These are phyloP conservation scores for Entonaema liquescens DNA, from an alignment of 495 filamentous ascomycete species.

Conservation along the genomic window DNA sequence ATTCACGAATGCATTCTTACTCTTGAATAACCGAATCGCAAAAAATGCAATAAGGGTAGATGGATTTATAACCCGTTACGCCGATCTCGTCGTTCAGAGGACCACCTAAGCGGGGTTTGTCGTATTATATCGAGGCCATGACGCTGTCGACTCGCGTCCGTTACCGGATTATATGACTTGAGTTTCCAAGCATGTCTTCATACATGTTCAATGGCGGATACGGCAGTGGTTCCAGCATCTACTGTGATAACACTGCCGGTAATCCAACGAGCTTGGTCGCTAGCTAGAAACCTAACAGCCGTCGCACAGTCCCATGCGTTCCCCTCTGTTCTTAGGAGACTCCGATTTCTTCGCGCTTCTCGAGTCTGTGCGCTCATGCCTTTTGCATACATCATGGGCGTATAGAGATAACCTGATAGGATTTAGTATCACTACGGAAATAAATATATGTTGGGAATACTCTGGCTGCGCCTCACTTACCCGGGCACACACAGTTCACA, in stretches of 20 bases:
- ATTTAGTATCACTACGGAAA: slow-evolving; percentile 17
- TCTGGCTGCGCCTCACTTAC: slow-evolving; percentile 33
- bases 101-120: slow-evolving; percentile 6
- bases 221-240: slow-evolving; percentile 57
- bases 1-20: background rate
- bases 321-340: slow-evolving; percentile 63
- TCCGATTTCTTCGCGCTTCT: slow-evolving; percentile 56
- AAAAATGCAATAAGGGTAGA: background rate
- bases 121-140: slow-evolving; percentile 8
- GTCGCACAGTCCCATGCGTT: slow-evolving; percentile 62
- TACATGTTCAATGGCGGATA: slow-evolving; percentile 30
- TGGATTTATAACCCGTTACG: background rate
- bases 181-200: background rate
- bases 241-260: slow-evolving; percentile 59
- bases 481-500: slow-evolving; percentile 69
- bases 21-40: background rate
- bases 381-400: slow-evolving; percentile 65
- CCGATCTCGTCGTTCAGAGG: slow-evolving; percentile 17
- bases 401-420: slow-evolving; percentile 59
- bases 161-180: background rate
- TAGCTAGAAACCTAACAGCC: slow-evolving; percentile 54
- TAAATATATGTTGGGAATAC: background rate
- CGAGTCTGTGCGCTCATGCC: slow-evolving; percentile 62
- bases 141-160: background rate
- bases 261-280: slow-evolving; percentile 60